These are phyloP conservation scores for Zalaria obscura DNA, from an alignment of 2,329 filamentous ascomycete species.

Conservation along the genomic window DNA sequence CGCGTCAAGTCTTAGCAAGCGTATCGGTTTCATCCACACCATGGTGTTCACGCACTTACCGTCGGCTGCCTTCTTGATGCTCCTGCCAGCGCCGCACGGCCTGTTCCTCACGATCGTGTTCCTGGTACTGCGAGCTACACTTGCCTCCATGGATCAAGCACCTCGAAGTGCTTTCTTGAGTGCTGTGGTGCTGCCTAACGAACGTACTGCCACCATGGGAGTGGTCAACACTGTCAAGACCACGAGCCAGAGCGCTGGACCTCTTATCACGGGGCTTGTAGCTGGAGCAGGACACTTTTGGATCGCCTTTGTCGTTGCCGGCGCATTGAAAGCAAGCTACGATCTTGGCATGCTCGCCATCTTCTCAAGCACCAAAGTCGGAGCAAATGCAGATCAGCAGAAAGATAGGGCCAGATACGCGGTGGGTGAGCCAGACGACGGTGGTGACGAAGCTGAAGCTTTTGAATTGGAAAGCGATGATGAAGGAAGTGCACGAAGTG, in stretches of 20 bases:
- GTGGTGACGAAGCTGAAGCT: not conserved
- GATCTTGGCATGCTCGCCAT: constrained; percentile 17
- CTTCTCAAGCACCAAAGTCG: constrained; percentile 9
- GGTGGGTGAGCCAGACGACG: not conserved
- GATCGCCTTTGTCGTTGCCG: constrained; percentile 49
- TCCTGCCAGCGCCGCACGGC: constrained; percentile 45
- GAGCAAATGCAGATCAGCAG: constrained; percentile 1
- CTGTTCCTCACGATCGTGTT: constrained; percentile 43
- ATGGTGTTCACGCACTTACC: constrained; percentile 48
- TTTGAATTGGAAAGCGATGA: not conserved
- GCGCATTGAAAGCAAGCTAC: constrained; percentile 43
- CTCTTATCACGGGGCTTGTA: constrained; percentile 49
- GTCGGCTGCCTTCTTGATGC: constrained; percentile 44
- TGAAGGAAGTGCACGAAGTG: not conserved
- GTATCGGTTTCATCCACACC: constrained; percentile 45
- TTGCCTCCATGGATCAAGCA: constrained; percentile 55
- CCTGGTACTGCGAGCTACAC: constrained; percentile 46
- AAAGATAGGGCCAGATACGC: constrained; percentile 2
- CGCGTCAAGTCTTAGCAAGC: constrained; percentile 51
- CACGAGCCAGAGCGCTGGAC: constrained; percentile 45
- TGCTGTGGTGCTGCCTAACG: constrained; percentile 46
- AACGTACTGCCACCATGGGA: constrained; percentile 60
- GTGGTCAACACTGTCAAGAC: constrained; percentile 58
- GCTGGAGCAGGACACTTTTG: constrained; percentile 43
- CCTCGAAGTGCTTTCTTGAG: constrained; percentile 58